Evolutionary conservation across 345 rosid genomes (phyloP).

Genomic region (Populus euphratica): DNA sequence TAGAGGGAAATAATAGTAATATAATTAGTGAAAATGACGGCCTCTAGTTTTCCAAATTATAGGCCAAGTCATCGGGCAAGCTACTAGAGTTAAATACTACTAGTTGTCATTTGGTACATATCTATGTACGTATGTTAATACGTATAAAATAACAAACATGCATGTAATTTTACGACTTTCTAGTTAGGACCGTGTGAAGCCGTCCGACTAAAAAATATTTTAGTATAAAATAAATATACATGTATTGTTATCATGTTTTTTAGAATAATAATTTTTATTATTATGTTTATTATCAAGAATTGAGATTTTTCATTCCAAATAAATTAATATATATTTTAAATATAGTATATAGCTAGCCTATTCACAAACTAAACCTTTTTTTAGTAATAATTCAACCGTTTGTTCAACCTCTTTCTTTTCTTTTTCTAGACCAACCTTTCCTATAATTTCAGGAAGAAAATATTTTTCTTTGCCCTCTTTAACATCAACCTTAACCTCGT

Average conservation of each 20-base stretch:
- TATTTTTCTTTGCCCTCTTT: background rate
- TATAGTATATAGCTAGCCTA: no score
- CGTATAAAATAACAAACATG: background rate
- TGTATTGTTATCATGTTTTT: no score
- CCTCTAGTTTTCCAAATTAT: constrained; percentile 8
- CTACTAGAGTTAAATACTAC: background rate
- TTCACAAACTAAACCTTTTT: no score
- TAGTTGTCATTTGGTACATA: background rate
- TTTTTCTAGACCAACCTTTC: background rate
- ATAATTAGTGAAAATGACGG: constrained; percentile 2
- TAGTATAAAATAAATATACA: no score
- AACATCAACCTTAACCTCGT: background rate
- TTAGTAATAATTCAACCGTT: no score
- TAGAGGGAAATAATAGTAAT: background rate
- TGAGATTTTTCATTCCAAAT: no score
- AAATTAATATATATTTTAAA: no score
- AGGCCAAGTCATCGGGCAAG: constrained; percentile 13
- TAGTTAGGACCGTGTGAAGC: no score
- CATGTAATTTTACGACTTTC: background rate
- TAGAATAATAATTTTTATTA: no score
- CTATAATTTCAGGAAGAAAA: background rate
- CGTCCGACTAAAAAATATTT: no score
- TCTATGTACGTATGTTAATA: background rate
- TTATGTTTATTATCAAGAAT: no score
- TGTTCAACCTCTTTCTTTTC: background rate